These are phyloP conservation scores for Fraxinus excelsior DNA, from an alignment of 257 asterid species.

Conservation along the genomic window DNA sequence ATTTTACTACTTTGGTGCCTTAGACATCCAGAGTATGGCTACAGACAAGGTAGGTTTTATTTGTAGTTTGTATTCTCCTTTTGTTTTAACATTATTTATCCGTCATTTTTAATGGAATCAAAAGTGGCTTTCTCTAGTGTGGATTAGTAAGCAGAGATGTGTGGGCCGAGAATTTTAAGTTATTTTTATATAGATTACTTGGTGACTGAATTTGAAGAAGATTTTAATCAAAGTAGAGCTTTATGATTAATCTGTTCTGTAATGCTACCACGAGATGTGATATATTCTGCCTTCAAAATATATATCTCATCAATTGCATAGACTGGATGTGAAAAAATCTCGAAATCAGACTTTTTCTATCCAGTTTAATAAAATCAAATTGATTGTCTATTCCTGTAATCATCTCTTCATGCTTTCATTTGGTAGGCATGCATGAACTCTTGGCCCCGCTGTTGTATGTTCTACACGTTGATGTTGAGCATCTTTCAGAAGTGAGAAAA, in stretches of 20 bases:
- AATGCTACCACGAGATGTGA: too few relatives aligned
- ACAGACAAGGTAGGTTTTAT: slow-evolving; percentile 69
- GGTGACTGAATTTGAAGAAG: neutral
- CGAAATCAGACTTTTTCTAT: neutral
- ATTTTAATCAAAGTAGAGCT: neutral
- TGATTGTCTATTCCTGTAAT: neutral
- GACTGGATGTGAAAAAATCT: neutral
- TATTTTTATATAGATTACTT: slow-evolving; percentile 12
- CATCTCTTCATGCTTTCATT: slow-evolving; percentile 19
- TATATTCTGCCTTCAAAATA: too few relatives aligned
- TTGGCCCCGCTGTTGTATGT: slow-evolving; percentile 83
- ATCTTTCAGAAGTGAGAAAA: slow-evolving; percentile 72
- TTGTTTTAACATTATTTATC: slow-evolving; percentile 4
- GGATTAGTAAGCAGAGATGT: slow-evolving; percentile 4
- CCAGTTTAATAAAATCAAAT: neutral
- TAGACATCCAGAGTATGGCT: slow-evolving; percentile 78
- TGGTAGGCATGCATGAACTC: slow-evolving; percentile 90
- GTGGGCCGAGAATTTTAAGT: slow-evolving; percentile 5
- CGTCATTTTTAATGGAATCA: neutral
- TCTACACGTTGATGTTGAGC: slow-evolving; percentile 74
- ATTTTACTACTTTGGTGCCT: slow-evolving; percentile 95
- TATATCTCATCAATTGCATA: too few relatives aligned
- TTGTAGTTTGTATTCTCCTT: slow-evolving; percentile 15
- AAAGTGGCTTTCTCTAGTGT: neutral
- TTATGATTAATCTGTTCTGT: neutral